These are phyloP conservation scores for Mycosphaerella arachidis DNA, from an alignment of 2,329 filamentous ascomycete genomes.

Conservation along the genomic window DNA sequence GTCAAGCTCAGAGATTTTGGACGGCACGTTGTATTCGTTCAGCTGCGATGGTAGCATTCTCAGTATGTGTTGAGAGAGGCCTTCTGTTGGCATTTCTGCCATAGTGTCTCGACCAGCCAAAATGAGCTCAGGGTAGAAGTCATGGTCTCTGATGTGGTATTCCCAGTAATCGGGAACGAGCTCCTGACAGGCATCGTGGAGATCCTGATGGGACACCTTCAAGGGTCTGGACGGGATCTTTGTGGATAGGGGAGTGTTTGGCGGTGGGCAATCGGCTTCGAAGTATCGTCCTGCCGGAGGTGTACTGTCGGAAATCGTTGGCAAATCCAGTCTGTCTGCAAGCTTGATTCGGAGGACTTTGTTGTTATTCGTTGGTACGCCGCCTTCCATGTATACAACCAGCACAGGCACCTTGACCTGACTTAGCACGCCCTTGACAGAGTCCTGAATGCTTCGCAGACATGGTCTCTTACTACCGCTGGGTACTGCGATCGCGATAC, in stretches of 20 bases:
- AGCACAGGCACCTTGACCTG: constrained; percentile 52
- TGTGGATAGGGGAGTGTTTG: constrained; percentile 44
- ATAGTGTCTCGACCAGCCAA: constrained; percentile 26
- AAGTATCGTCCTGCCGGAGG: constrained; percentile 46
- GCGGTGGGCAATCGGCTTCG: constrained; percentile 47
- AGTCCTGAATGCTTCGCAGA: constrained; percentile 46
- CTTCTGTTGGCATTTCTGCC: constrained; percentile 12
- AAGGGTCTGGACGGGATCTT: constrained; percentile 34
- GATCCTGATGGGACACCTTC: constrained; percentile 10
- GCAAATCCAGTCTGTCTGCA: constrained; percentile 45
- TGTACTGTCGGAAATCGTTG: constrained; percentile 44
- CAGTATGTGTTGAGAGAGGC: constrained; percentile 12
- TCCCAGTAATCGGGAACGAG: constrained; percentile 22
- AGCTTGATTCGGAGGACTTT: constrained; percentile 55
- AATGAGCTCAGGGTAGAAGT: constrained; percentile 32
- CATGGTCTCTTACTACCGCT: constrained; percentile 43
- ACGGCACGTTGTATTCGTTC: constrained; percentile 29
- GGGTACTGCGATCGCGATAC: constrained; percentile 49
- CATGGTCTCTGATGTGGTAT: constrained; percentile 27
- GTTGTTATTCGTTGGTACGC: constrained; percentile 55
- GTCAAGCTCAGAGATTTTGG: constrained; percentile 26
- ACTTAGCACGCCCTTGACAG: constrained; percentile 47
- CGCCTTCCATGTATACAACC: constrained; percentile 52
- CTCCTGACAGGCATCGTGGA: constrained; percentile 15
- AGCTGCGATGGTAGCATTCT: constrained; percentile 10